These are phyloP conservation scores for Dryas octopetala DNA, from an alignment of 306 rosid genomes.

Conservation along the genomic window DNA sequence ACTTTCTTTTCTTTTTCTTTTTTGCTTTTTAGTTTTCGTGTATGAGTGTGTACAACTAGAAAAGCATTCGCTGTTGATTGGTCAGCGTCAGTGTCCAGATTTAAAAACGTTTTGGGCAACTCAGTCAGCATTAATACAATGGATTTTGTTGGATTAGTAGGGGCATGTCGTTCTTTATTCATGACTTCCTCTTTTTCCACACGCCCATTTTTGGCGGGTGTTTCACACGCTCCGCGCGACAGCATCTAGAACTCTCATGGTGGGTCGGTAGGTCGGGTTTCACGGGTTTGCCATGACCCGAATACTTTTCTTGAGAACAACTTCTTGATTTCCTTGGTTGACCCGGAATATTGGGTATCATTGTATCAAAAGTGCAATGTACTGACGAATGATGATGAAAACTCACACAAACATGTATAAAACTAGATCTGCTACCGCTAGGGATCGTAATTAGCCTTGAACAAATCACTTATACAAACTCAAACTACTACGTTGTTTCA, in stretches of 20 bases:
- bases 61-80: constrained; percentile 19
- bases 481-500: neutral
- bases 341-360: neutral
- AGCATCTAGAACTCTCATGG: constrained; percentile 14
- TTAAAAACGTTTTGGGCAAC: constrained; percentile 13
- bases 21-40: neutral
- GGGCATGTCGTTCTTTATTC: neutral
- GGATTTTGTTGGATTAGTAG: constrained; percentile 9
- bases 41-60: neutral
- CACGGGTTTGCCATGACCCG: constrained; percentile 19
- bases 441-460: neutral
- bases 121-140: constrained; percentile 23
- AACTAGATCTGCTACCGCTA: neutral
- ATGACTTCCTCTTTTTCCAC: neutral
- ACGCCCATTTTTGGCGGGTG: neutral
- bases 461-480: neutral
- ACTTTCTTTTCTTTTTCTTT: neutral
- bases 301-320: neutral
- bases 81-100: constrained; percentile 24
- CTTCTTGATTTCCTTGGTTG: neutral
- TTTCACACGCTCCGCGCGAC: neutral
- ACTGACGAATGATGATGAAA: neutral
- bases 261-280: constrained; percentile 11
- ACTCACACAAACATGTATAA: neutral
- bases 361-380: neutral